Evolutionary conservation across 768 basidiomycete species (phyloP), one percentile per base, ranked within the genome.

Genomic region (Boletus sp.): DNA sequence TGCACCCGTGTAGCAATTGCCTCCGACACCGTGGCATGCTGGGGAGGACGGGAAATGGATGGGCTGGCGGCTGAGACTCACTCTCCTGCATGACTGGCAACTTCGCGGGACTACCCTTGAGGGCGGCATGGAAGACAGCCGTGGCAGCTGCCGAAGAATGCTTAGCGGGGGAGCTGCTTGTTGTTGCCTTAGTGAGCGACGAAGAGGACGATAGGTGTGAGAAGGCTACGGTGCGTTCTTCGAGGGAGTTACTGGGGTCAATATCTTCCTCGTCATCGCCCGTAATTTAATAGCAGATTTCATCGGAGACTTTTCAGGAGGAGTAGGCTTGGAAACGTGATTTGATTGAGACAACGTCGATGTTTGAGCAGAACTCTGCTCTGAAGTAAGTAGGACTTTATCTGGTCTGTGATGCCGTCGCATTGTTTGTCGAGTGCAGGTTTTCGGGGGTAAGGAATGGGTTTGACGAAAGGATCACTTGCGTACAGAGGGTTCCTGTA

Each of bases 141-240:
- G 47, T 57, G 3, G 57, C 33, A 14, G 40, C 42, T 28, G 37
- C 40, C n/a, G 15, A 37, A 7, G 40, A 33, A 20, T 33, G 55
- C 37, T 58, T 64, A 0, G 56, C 12, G 7, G 61, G 59, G 11
- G 64, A 66, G 29, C 15, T 45, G 12, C 52, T 60, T 7, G 59
- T 58, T 14, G 57, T 52, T 17, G 57, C 51, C 40, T 68, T 67
- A 29, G 30, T 39, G 4, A 58, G 59, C 2, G 54, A 53, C 32
- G 60, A 50, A 9, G 60, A 47, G 7, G 56, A 45, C 18, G 62
- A 62, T 9, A 47, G 18, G 12, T 32, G 52, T 4, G 56, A 53
- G 11, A 69, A 66, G 4, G 49, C 50, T 3, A 71, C 60, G 1
- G 40, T 39, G 8, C 74, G 77, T 64, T 82, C 57, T 3, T 68